A percentile compares a stretch with the other conserved stretches of the same genome.
phyloP scores from a whole-genome alignment of 176 grass and related monocot genomes.

The Pharus latifolius region DNA sequence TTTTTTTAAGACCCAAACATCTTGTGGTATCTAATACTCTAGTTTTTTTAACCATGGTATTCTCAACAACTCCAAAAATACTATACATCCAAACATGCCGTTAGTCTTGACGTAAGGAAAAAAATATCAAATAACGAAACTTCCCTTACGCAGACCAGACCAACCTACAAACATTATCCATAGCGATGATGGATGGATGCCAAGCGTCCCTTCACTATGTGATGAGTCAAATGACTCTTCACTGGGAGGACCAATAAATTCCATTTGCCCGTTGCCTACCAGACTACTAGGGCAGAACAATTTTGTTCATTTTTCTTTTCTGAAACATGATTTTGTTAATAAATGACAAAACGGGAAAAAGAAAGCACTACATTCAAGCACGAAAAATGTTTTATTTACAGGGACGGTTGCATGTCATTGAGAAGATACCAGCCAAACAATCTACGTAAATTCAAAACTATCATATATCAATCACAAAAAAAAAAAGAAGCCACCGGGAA shows the following conservation, averaged over 20 bases:
- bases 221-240: background rate
- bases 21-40: too few relatives aligned
- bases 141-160: background rate
- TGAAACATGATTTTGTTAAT: too few relatives aligned
- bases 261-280: too few relatives aligned
- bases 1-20: too few relatives aligned
- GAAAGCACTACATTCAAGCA: conserved; percentile 16
- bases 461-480: conserved; percentile 18
- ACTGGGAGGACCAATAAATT: background rate
- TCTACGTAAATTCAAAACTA: background rate
- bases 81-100: too few relatives aligned
- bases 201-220: background rate
- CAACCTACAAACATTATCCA: background rate
- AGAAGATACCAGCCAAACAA: conserved; percentile 14
- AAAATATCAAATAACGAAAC: background rate
- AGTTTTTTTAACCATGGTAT: too few relatives aligned
- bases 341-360: too few relatives aligned
- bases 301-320: background rate
- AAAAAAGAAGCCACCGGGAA: background rate
- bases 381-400: conserved; percentile 35
- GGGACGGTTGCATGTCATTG: conserved; percentile 6
- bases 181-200: too few relatives aligned
- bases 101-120: too few relatives aligned
- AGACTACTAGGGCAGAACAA: background rate
- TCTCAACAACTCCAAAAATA: too few relatives aligned